These are phyloP conservation scores for Onygenales sp. DNA, from an alignment of 2,329 filamentous ascomycete species.

Conservation along the genomic window DNA sequence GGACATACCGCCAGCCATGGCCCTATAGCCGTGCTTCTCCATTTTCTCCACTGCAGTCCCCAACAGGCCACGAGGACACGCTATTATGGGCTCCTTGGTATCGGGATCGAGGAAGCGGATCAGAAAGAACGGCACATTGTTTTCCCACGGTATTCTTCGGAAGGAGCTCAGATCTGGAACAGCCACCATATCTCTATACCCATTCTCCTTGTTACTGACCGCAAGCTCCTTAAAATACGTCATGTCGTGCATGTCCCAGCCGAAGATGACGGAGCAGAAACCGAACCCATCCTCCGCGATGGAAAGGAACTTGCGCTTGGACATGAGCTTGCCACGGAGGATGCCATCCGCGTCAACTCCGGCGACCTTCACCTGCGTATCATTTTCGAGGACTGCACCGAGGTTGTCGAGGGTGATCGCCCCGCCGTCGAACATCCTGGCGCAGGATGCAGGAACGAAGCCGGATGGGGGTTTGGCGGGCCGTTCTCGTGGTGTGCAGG, in stretches of 20 bases:
- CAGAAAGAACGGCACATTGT: slow-evolving; percentile 75
- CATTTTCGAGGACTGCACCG: slow-evolving; percentile 56
- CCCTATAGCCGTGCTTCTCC: slow-evolving; percentile 59
- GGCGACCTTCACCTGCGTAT: slow-evolving; percentile 75
- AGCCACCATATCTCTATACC: slow-evolving; percentile 77
- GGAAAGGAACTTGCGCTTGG: slow-evolving; percentile 85
- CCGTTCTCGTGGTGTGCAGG: neutral
- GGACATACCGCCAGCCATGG: slow-evolving; percentile 76
- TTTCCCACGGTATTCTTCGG: slow-evolving; percentile 83
- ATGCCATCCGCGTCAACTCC: slow-evolving; percentile 82
- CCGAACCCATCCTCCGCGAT: slow-evolving; percentile 75
- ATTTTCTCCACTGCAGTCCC: slow-evolving; percentile 59
- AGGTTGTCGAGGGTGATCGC: slow-evolving; percentile 51
- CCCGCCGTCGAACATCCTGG: slow-evolving; percentile 1
- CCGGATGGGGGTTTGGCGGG: neutral
- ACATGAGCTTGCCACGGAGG: slow-evolving; percentile 80
- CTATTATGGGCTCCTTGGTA: slow-evolving; percentile 59
- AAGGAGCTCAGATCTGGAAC: slow-evolving; percentile 69
- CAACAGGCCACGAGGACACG: slow-evolving; percentile 70
- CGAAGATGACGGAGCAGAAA: slow-evolving; percentile 89
- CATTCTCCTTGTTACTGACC: slow-evolving; percentile 84
- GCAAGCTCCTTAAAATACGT: slow-evolving; percentile 78
- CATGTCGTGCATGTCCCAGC: slow-evolving; percentile 95
- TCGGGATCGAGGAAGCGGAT: slow-evolving; percentile 78
- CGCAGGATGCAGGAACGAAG: neutral